Evolutionary conservation across 2,329 filamentous ascomycete genomes (phyloP).

Genomic region (Akanthomyces uredinophilus): DNA sequence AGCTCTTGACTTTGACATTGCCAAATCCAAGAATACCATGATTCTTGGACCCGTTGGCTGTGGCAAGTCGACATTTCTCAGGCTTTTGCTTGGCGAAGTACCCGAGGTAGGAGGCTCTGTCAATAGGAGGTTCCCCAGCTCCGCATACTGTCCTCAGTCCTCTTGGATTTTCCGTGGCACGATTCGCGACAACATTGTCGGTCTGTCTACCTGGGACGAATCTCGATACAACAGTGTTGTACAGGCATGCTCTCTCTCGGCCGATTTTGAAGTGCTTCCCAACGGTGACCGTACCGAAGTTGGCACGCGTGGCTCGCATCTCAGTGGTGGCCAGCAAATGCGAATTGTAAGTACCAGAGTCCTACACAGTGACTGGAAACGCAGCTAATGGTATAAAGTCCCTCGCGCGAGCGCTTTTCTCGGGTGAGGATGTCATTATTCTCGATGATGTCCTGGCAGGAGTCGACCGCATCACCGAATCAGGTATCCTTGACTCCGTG

Average conservation of each 20-base stretch:
- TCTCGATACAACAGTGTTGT: slow-evolving; percentile 22
- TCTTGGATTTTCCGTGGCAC: slow-evolving; percentile 23
- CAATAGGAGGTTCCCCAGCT: slow-evolving; percentile 11
- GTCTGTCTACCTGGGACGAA: slow-evolving; percentile 17
- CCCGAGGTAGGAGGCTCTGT: slow-evolving; percentile 17
- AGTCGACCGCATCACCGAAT: slow-evolving; percentile 33
- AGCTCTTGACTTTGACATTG: slow-evolving; percentile 16
- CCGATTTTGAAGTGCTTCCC: slow-evolving; percentile 20
- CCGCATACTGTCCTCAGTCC: slow-evolving; percentile 23
- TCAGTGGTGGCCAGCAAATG: slow-evolving; percentile 26
- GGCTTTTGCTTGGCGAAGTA: slow-evolving; percentile 21
- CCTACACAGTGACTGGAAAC: too few species aligned
- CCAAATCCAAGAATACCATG: slow-evolving; percentile 19
- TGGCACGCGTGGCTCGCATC: slow-evolving; percentile 21
- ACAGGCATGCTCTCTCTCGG: slow-evolving; percentile 17
- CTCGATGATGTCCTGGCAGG: slow-evolving; percentile 32
- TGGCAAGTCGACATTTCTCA: slow-evolving; percentile 22
- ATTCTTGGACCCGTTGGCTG: slow-evolving; percentile 22
- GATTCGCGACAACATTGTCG: slow-evolving; percentile 23
- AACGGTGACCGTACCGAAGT: slow-evolving; percentile 21
- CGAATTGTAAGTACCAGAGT: slow-evolving; percentile 19
- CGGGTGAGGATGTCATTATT: slow-evolving; percentile 22
- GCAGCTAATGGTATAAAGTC: slow-evolving; percentile 14
- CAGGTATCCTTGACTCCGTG: slow-evolving; percentile 31
- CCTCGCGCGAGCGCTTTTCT: slow-evolving; percentile 24